Conservation (phyloP, 805 yeast genomes). For the Saturnispora sekii region DNA sequence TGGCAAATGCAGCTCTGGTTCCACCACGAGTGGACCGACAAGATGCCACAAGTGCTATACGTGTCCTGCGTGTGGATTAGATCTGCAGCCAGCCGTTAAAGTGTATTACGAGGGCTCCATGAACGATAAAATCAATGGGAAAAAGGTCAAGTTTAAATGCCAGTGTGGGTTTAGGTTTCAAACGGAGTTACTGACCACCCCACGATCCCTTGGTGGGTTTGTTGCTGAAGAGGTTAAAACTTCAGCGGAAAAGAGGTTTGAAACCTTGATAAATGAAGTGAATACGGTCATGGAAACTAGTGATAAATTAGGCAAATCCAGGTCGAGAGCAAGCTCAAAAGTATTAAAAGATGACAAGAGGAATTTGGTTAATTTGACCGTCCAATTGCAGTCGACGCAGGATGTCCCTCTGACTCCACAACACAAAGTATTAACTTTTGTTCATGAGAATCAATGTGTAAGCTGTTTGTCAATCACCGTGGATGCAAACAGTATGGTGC, state of each 20-base stretch:
- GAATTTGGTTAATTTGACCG: too few relatives aligned
- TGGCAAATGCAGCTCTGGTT: not conserved
- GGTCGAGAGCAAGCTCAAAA: too few relatives aligned
- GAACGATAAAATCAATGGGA: slow-evolving; percentile 11
- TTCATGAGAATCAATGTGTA: not conserved
- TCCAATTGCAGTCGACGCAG: too few relatives aligned
- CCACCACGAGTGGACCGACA: not conserved
- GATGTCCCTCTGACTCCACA: not conserved
- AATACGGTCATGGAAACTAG: not conserved
- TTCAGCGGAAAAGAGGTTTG: not conserved
- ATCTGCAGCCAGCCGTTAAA: slow-evolving; percentile 11
- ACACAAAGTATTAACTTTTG: not conserved
- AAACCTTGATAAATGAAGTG: not conserved
- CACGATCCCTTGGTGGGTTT: not conserved
- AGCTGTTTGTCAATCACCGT: not conserved
- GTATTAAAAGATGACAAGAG: too few relatives aligned
- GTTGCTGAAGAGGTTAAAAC: slow-evolving; percentile 1
- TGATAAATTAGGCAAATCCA: not conserved
- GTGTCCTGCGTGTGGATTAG: slow-evolving; percentile 26
- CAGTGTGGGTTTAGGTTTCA: not conserved
- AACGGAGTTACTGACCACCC: slow-evolving; percentile 2
- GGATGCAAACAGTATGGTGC: not conserved
- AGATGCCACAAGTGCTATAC: slow-evolving; percentile 26
- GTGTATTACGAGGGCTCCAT: not conserved
- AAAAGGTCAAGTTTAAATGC: not conserved